Percentiles rank a stretch among this genome's conserved stretches.
Evolutionary conservation across 73 alveolate genomes (phyloP).

Genomic region (Paraurostyla sp.): DNA sequence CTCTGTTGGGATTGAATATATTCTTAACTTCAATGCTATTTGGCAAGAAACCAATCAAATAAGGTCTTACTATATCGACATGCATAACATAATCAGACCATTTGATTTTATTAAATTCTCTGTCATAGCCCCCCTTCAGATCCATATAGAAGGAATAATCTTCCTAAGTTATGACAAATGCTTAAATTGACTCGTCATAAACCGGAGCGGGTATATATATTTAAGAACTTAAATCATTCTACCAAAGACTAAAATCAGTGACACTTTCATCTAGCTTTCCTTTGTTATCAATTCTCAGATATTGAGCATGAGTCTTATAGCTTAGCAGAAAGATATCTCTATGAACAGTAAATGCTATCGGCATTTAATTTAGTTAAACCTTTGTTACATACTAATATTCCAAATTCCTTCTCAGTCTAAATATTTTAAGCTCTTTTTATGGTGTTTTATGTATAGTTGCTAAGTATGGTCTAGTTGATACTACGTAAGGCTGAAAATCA

Average conservation of each 20-base stretch:
- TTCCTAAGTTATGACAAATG: conserved; percentile 64
- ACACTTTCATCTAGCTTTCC: conserved; percentile 35
- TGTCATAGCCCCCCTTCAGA: conserved; percentile 66
- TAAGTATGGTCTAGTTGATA: background rate
- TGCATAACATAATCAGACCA: conserved; percentile 65
- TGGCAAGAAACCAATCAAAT: conserved; percentile 56
- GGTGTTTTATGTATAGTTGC: conserved; percentile 53
- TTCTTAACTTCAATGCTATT: conserved; percentile 62
- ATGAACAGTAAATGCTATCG: conserved; percentile 28
- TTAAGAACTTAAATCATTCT: background rate
- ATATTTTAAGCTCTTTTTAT: conserved; percentile 31
- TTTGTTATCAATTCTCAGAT: conserved; percentile 45
- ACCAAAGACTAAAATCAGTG: conserved; percentile 25
- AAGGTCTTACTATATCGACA: conserved; percentile 62
- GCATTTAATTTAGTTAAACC: conserved; percentile 10
- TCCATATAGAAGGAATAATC: conserved; percentile 69
- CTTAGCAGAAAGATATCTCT: conserved; percentile 48
- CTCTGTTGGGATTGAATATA: conserved; percentile 73
- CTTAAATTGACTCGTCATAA: conserved; percentile 56
- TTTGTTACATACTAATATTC: conserved; percentile 49
- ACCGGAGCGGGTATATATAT: conserved; percentile 30
- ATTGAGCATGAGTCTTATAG: conserved; percentile 10
- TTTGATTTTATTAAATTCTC: conserved; percentile 63
- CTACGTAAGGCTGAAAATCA: conserved; percentile 43
- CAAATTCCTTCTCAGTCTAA: conserved; percentile 26